Evolutionary conservation across 768 basidiomycete species (phyloP), one percentile per base, ranked within the genome.

Genomic region (Tephrocybe rancida): DNA sequence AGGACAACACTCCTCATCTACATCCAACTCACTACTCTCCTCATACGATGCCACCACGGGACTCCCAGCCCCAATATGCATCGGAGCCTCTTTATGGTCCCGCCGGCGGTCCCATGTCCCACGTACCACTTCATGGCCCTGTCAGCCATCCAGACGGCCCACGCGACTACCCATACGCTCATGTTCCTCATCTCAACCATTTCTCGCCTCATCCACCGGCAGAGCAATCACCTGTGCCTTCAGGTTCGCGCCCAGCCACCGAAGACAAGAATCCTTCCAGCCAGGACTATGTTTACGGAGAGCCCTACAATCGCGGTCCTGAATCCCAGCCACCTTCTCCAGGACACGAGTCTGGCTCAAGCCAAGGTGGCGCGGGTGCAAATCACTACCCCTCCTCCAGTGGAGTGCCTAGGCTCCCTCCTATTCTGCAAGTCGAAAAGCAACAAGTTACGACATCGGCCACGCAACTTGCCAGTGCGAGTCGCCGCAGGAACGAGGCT

Each of bases 391-490:
- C 80, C 1, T 78, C 80, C 4, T 76, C 79, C 30, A 73, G 70
- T 39, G 77, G 77, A 46, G 80, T 80, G 5, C 78, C 78, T 5
- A 73, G 80, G 46, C 77, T 94, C 3, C 92, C 92, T 34, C 92
- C 90, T 44, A 93, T 94, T 65, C 73, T 92, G 27, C 91, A 93
- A 71, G 92, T 94, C 47, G 92, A 94, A 74, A 94, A 92, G 73
- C 89, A 92, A 73, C 92, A 93, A 71, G 95, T 98, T 27, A 98
- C 95, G 37, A 96, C 95, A 19, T 88, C 88, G 14, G 95, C 95
- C 22, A 98, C 95, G 1, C 93, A 95, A 70, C 80, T 90, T 2
- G 95, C 95, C 11, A 94, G 92, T 67, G 90, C 90, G 47, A 94
- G 89, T 67, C 79, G 95, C 49, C 77, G 95, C 45, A 80, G 92